These are phyloP conservation scores for Ligustrum vulgare DNA, from an alignment of 257 asterid genomes.

Conservation along the genomic window DNA sequence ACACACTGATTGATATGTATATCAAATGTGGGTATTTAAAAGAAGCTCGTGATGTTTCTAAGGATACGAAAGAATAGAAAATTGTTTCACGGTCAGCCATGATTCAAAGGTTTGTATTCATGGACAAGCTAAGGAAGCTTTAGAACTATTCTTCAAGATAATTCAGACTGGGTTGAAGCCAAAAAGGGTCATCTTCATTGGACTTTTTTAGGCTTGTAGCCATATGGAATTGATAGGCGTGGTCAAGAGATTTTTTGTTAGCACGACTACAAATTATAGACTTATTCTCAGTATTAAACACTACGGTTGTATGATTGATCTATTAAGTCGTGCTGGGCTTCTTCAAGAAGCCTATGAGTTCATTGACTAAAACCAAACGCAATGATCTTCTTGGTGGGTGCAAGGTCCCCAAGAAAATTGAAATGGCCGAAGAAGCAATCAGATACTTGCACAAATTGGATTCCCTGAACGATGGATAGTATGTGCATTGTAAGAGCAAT, in stretches of 20 bases:
- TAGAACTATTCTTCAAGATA: conserved; percentile 54
- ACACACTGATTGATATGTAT: conserved; percentile 66
- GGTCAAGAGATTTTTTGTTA: conserved; percentile 45
- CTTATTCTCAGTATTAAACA: conserved; percentile 56
- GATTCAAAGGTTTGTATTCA: conserved; percentile 73
- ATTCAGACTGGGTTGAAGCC: conserved; percentile 47
- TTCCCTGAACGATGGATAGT: conserved; percentile 58
- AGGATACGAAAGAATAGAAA: conserved; percentile 44
- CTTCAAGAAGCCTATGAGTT: conserved; percentile 56
- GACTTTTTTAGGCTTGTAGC: conserved; percentile 66
- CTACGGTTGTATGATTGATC: conserved; percentile 83
- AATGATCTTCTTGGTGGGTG: conserved; percentile 70
- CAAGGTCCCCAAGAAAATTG: conserved; percentile 53
- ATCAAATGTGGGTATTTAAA: conserved; percentile 62
- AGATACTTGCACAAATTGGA: conserved; percentile 41
- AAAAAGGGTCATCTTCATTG: conserved; percentile 60
- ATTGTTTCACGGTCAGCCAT: conserved; percentile 71
- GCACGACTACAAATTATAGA: conserved; percentile 52
- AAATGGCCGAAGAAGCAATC: conserved; percentile 59
- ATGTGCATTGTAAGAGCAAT: too few relatives aligned
- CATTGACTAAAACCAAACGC: conserved; percentile 32
- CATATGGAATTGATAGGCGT: conserved; percentile 57
- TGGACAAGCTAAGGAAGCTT: conserved; percentile 54
- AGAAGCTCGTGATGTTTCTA: conserved; percentile 48
- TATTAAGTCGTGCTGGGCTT: conserved; percentile 62